phyloP scores from a whole-genome alignment of 2,329 filamentous ascomycete species.

The Curvularia hawaiiensis region DNA sequence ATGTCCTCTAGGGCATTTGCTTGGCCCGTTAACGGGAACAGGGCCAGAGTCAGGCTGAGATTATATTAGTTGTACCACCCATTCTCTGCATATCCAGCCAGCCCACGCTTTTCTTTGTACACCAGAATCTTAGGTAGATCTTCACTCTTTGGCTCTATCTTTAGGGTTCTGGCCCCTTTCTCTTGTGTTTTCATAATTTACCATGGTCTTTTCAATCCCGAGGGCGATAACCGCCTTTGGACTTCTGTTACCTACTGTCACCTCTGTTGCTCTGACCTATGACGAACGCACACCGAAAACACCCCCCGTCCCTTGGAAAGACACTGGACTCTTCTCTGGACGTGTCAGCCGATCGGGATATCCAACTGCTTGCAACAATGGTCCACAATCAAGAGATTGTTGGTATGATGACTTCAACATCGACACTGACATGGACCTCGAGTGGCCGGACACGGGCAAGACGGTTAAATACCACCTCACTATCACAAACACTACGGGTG shows the following conservation, averaged over 20 bases:
- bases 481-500: constrained; percentile 50
- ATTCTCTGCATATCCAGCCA: constrained; percentile 11
- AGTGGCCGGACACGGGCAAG: constrained; percentile 51
- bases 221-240: constrained; percentile 17
- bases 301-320: constrained; percentile 30
- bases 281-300: constrained; percentile 17
- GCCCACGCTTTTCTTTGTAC: constrained; percentile 17
- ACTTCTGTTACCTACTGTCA: constrained; percentile 22
- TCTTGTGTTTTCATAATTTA: constrained; percentile 11
- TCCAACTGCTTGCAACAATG: constrained; percentile 26
- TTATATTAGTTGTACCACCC: constrained; percentile 28
- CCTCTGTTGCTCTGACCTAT: constrained; percentile 25
- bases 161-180: constrained; percentile 8
- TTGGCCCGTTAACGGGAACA: constrained; percentile 18
- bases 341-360: constrained; percentile 18
- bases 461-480: constrained; percentile 52
- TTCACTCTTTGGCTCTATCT: constrained; percentile 9
- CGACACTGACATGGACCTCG: constrained; percentile 51
- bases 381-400: constrained; percentile 29
- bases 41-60: constrained; percentile 16
- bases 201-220: constrained; percentile 15
- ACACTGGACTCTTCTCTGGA: constrained; percentile 20
- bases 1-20: constrained; percentile 14
- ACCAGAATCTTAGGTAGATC: constrained; percentile 5
- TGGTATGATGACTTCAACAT: constrained; percentile 46